Conservation (phyloP, 1,139 yeast species). For the Taphrina sp. region DNA sequence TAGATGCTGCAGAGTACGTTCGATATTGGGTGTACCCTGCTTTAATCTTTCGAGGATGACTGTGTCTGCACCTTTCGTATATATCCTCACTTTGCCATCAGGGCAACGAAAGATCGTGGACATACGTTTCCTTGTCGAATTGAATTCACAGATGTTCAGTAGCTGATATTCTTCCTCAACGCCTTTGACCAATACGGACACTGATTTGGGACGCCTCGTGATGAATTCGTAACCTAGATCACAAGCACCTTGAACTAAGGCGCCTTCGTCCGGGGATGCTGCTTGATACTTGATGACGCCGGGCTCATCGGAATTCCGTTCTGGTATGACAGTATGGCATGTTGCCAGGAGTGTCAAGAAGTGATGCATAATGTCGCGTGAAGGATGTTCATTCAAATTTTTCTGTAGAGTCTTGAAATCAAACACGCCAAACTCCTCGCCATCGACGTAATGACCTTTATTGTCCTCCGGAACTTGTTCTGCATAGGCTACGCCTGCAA, state of each 20-base stretch:
- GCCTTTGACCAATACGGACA: constrained; percentile 59
- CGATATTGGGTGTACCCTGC: constrained; percentile 73
- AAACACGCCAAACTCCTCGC: constrained; percentile 67
- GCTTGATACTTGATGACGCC: constrained; percentile 83
- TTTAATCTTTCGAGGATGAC: constrained; percentile 84
- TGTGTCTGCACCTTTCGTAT: constrained; percentile 97
- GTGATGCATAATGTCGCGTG: constrained; percentile 67
- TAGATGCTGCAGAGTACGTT: constrained; percentile 76
- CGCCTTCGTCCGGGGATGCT: constrained; percentile 99
- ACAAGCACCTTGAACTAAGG: constrained; percentile 95
- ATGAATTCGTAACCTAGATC: constrained; percentile 77
- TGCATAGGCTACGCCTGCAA: constrained; percentile 88
- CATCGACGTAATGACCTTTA: constrained; percentile 47
- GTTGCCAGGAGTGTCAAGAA: constrained; percentile 83
- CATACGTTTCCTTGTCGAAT: constrained; percentile 97
- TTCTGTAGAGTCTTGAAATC: constrained; percentile 64
- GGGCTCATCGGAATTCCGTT: constrained; percentile 52
- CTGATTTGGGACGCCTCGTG: constrained; percentile 80
- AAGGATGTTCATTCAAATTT: constrained; percentile 50
- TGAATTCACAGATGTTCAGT: constrained; percentile 90
- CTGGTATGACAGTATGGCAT: constrained; percentile 98
- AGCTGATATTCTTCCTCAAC: constrained; percentile 65
- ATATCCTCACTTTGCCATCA: constrained; percentile 82
- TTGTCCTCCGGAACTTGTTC: constrained; percentile 87
- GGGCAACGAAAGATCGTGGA: constrained; percentile 92